A percentile compares a stretch with the other conserved stretches of the same genome.
Conservation (phyloP, 441 rosid genomes). For the Isatis lusitanica region DNA sequence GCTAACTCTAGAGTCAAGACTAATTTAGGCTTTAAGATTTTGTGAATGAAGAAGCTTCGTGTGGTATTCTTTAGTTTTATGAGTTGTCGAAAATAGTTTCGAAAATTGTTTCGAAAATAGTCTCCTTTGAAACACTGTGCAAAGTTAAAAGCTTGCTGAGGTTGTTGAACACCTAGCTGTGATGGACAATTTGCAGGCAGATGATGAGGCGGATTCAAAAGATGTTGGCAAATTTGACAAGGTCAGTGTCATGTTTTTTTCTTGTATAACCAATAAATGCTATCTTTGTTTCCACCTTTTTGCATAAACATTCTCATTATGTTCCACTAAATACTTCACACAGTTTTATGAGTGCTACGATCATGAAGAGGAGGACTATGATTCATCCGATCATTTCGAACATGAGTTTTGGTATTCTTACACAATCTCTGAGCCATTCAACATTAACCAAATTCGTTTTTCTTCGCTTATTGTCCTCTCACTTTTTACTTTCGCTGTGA, state of each 20-base stretch:
- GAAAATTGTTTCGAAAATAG: background rate
- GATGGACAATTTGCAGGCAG: constrained; percentile 42
- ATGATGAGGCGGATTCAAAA: constrained; percentile 68
- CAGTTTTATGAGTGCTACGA: constrained; percentile 40
- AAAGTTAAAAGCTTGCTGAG: constrained; percentile 19
- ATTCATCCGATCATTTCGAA: constrained; percentile 30
- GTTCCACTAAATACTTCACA: constrained; percentile 23
- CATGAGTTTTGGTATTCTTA: constrained; percentile 24
- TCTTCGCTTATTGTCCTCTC: constrained; percentile 17
- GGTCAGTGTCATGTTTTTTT: constrained; percentile 37
- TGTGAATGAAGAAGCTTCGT: background rate
- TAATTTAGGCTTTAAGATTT: background rate
- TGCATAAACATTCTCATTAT: background rate
- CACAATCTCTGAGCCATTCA: constrained; percentile 4
- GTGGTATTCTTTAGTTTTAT: background rate
- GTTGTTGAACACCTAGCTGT: constrained; percentile 6
- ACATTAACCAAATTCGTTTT: background rate
- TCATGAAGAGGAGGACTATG: constrained; percentile 25
- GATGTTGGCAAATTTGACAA: constrained; percentile 48
- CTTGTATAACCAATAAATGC: background rate
- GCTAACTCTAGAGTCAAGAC: background rate
- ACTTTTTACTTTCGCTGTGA: constrained; percentile 3
- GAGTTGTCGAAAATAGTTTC: background rate
- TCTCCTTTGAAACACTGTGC: background rate
- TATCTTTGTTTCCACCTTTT: background rate